These are phyloP conservation scores for Kernera saxatilis DNA, from an alignment of 345 rosid species.

Conservation along the genomic window DNA sequence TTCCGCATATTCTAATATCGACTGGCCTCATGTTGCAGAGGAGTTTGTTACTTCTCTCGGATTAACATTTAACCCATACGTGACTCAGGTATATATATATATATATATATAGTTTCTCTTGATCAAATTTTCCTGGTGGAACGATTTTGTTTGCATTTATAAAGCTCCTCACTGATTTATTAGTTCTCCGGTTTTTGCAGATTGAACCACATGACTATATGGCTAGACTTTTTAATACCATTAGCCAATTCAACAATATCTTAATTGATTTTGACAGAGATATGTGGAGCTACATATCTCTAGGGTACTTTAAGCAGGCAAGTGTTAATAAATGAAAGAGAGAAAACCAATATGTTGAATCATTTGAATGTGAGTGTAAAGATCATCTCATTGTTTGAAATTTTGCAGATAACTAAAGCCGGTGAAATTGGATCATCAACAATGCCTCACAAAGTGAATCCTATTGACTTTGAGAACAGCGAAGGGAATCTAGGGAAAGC, in stretches of 20 bases:
- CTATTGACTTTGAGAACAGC: conserved; percentile 93
- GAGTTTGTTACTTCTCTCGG: conserved; percentile 87
- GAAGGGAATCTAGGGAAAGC: conserved; percentile 97
- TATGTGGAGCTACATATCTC: conserved; percentile 85
- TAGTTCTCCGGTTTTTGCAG: conserved; percentile 36
- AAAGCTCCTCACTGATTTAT: background rate
- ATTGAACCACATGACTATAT: conserved; percentile 83
- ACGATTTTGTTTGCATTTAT: background rate
- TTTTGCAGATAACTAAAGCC: conserved; percentile 70
- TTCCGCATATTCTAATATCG: conserved; percentile 64
- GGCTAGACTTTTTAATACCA: conserved; percentile 62
- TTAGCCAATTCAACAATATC: conserved; percentile 56
- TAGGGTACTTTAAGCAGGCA: conserved; percentile 87
- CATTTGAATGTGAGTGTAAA: background rate
- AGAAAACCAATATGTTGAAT: background rate
- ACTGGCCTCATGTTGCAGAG: conserved; percentile 73
- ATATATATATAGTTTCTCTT: conserved; percentile 1
- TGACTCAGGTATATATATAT: conserved; percentile 85
- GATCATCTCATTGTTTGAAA: background rate
- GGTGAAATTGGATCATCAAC: conserved; percentile 96
- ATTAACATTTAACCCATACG: conserved; percentile 78
- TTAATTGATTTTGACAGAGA: conserved; percentile 77
- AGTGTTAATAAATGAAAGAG: background rate
- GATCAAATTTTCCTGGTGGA: background rate
- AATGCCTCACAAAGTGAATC: conserved; percentile 98